Evolutionary conservation across 495 filamentous ascomycete genomes (phyloP).

Genomic region (Echria macrotheca): DNA sequence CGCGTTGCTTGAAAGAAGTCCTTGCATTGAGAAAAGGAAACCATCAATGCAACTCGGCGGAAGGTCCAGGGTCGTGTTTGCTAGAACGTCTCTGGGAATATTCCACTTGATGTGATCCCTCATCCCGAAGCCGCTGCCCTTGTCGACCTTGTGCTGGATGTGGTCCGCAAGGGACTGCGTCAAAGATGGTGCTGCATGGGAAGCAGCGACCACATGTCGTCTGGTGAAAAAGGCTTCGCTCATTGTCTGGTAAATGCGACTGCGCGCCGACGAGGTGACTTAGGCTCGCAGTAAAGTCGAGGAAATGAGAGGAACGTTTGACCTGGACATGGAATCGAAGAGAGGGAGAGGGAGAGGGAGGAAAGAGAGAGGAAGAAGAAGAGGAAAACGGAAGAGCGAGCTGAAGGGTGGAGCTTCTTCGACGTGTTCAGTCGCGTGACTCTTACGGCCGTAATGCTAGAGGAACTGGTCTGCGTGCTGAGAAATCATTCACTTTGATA

Average conservation of each 20-base stretch:
- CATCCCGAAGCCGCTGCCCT: neutral
- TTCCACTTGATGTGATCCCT: neutral
- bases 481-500: no score
- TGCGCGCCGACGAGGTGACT: neutral
- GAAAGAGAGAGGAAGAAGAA: no score
- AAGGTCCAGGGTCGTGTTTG: neutral
- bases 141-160: slow-evolving; percentile 2
- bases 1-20: slow-evolving; percentile 1
- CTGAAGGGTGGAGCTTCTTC: no score
- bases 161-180: slow-evolving; percentile 1
- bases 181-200: neutral
- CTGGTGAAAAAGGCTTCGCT: neutral
- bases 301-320: neutral
- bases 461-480: no score
- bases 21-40: slow-evolving; percentile 1
- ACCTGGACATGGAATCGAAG: no score
- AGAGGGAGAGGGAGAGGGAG: no score
- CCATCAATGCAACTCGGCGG: slow-evolving; percentile 1
- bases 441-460: no score
- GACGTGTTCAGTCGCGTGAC: no score
- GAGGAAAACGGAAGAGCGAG: no score
- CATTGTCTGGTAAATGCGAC: neutral
- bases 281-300: neutral
- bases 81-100: neutral
- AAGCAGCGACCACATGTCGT: neutral